A percentile compares a stretch with the other conserved stretches of the same genome.
Evolutionary conservation across 768 basidiomycete species (phyloP).

Genomic region (Collybia nuda): DNA sequence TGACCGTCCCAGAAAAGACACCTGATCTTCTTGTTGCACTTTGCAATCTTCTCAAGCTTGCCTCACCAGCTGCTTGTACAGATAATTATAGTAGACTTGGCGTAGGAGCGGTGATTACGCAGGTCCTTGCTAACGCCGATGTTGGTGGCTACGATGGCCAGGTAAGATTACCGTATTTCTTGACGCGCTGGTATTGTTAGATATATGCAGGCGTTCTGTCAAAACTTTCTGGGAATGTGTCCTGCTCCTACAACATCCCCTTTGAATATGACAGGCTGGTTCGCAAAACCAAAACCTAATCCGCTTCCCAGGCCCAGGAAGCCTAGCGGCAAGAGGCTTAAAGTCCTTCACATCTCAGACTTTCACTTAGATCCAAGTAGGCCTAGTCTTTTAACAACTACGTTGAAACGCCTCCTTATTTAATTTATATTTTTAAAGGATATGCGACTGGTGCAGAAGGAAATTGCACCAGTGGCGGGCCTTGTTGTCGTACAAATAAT

Average conservation of each 20-base stretch:
- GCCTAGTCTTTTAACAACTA: conserved; percentile 14
- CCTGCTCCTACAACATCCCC: conserved; percentile 56
- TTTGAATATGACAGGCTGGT: conserved; percentile 68
- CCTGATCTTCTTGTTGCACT: conserved; percentile 54
- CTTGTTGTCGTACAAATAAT: conserved; percentile 63
- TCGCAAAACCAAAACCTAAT: conserved; percentile 74
- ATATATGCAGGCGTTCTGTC: conserved; percentile 48
- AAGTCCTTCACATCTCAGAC: conserved; percentile 77
- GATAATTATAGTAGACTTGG: conserved; percentile 44
- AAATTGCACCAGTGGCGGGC: conserved; percentile 58
- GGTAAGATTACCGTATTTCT: conserved; percentile 30
- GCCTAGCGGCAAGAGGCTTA: conserved; percentile 64
- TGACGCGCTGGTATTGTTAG: neutral
- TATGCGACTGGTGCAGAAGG: conserved; percentile 71
- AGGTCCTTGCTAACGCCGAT: conserved; percentile 71
- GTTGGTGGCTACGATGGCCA: conserved; percentile 74
- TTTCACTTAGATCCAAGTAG: conserved; percentile 73
- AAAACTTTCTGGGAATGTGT: conserved; percentile 58
- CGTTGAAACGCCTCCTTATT: neutral
- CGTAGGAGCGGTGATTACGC: conserved; percentile 63
- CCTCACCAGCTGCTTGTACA: conserved; percentile 39
- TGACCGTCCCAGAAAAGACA: conserved; percentile 62
- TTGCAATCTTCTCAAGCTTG: conserved; percentile 61
- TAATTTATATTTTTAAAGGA: conserved; percentile 33
- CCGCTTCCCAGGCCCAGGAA: conserved; percentile 58